Evolutionary conservation across 306 rosid species (phyloP).

Genomic region (Gillenia trifoliata): DNA sequence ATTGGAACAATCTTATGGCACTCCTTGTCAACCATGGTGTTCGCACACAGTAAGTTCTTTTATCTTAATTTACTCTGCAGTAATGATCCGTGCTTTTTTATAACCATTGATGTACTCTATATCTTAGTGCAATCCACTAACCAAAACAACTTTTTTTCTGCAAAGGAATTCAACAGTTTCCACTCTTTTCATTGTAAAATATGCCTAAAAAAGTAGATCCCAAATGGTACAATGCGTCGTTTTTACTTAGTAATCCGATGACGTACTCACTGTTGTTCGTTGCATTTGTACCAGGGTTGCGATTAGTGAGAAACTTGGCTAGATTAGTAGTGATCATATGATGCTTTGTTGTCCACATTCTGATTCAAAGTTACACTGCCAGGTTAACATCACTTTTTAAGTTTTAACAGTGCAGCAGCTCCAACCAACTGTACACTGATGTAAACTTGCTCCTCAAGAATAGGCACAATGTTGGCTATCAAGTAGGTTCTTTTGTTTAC

Average conservation of each 20-base stretch:
- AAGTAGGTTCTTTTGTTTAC: background rate
- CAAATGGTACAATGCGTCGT: background rate
- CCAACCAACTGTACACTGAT: background rate
- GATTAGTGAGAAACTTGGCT: background rate
- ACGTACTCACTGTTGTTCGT: background rate
- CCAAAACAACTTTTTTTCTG: no score
- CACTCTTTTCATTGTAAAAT: no score
- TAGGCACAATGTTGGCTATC: background rate
- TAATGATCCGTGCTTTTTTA: no score
- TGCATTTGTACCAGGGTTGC: background rate
- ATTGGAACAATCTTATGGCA: slow-evolving; percentile 4
- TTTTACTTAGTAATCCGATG: background rate
- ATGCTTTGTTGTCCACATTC: background rate
- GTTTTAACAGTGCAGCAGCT: background rate
- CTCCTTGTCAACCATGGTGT: background rate
- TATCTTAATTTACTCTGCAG: no score
- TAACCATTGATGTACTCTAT: no score
- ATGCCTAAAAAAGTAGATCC: background rate
- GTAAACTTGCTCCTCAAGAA: background rate
- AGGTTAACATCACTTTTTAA: background rate
- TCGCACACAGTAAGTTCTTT: background rate
- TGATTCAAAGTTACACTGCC: background rate
- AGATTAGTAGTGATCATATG: background rate
- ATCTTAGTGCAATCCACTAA: no score
- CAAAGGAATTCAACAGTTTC: no score